phyloP scores from a whole-genome alignment of 1,284 basidiomycete species.

The Anthracocystis panici-leucophaei region DNA sequence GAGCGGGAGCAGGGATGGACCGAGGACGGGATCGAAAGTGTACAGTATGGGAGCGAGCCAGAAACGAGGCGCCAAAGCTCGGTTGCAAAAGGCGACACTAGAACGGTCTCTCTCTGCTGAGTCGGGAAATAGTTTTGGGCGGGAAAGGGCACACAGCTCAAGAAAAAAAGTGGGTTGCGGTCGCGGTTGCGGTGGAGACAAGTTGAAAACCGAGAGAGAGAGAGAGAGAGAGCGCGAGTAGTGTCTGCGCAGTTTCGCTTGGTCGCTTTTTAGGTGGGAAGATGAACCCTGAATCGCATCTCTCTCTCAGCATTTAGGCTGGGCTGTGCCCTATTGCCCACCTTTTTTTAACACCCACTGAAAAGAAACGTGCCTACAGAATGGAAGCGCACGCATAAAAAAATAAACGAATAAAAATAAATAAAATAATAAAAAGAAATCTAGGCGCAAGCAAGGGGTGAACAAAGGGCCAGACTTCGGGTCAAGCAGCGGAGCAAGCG shows the following conservation, averaged over 20 bases:
- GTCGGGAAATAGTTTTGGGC: neutral
- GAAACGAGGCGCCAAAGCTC: neutral
- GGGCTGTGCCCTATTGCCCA: neutral
- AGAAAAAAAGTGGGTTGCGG: conserved; percentile 1
- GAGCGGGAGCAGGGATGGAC: neutral
- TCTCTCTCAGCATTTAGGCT: neutral
- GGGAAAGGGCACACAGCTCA: too few relatives aligned
- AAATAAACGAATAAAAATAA: neutral
- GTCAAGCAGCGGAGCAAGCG: too few relatives aligned
- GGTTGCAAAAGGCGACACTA: conserved; percentile 1
- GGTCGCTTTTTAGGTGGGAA: neutral
- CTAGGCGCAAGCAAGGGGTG: neutral
- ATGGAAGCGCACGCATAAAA: neutral
- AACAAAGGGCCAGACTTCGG: conserved; percentile 6
- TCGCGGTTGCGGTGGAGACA: neutral
- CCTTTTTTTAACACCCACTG: neutral
- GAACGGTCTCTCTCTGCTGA: neutral
- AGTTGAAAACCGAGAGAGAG: neutral
- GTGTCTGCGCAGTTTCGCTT: neutral
- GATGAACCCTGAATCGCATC: conserved; percentile 1
- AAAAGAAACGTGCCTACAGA: neutral
- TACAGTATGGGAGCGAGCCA: neutral
- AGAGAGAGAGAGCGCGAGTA: too few relatives aligned
- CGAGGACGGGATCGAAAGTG: neutral
- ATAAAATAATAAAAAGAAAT: neutral